Base-by-base conservation (phyloP, 441 rosid genomes). In the Hypseocharis bilobata region DNA sequence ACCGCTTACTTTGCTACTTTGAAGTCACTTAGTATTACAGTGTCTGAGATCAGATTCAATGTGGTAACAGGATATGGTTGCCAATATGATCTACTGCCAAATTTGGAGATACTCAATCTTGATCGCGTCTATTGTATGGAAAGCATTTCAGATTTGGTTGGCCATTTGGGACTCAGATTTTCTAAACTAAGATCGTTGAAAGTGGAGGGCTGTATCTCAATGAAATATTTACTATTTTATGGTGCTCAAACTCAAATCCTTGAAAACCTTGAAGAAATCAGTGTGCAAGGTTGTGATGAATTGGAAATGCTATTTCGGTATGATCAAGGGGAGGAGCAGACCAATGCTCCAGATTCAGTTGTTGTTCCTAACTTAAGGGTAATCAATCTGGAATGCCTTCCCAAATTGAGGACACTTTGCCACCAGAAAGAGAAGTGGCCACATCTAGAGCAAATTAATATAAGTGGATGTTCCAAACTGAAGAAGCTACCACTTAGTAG, bases 21-120 rank as follows among this genome's bases (percentile, higher is more conserved):
- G 61, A 76, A 60, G 58, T 73, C 74, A 45, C 66, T 79, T 19
- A 69, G 69, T 2, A 52, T 76, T 14, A 71, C 3, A 4, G n/a
- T n/a, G n/a, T n/a, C 70, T 47, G 45, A 57, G 17, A 71, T 75
- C 60, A 64, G 64, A 59, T 58, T 71, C 47, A 40, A 40, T 22
- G 74, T 72, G 0, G 63, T 55, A 36, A 74, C 72, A 34, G 76
- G 80, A 66, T 70, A 74, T 63, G 71, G 69, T 0, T 76, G 80
- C 16, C 72, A 74, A 23, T 49, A 56, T 6, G 78, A 79, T 59
- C 76, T 77, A 47, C 47, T 71, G 4, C 78, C 80, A 47, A 71
- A 76, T 57, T 66, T 80, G 11, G 80, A 80, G 67, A 74, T 71
- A 59, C 76, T 80, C 44, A 67, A 69, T 62, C 73, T 80, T 30